Evolutionary conservation across 208 protist genomes (phyloP), one percentile per base, ranked within the genome.

Genomic region (Zelonia costaricensis): DNA sequence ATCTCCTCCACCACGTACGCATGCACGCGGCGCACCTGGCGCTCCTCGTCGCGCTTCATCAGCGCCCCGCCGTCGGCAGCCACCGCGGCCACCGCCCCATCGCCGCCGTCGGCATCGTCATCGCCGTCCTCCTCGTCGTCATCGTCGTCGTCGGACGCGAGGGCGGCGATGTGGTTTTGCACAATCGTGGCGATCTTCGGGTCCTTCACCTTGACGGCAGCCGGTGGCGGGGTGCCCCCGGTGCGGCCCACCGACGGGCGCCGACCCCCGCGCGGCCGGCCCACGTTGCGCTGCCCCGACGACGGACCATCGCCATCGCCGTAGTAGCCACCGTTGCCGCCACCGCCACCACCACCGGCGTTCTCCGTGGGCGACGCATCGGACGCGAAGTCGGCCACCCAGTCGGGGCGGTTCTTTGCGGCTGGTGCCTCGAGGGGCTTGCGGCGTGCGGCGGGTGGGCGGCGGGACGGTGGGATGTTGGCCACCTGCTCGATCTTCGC

Each of bases 1-100:
- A 98, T 98, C 55, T 91, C 87, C 58, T 92, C 86, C 47, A 98
- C 83, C 23, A 98, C 86, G 78, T 93, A 83, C 30, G 86, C 90
- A 74, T 95, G 90, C 47, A 95, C 90, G 56, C 81, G 86, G 25
- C 86, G 86, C 54, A 95, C 86, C 61, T 95, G 89, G 22, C 80
- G 79, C 69, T 81, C 89, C 57, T 93, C 89, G n/a, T 84, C 80
- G 33, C 64, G 57, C 23, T 70, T 79, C 40, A 89, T 66, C 38
- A 65, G 27, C 33, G 42, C 28, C 5, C 33, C 54, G 12, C 9
- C 45, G 27, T 48, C 38, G 8, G n/a, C 40, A 7, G 45, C 36
- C 20, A 48, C 33, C n/a, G 60, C 36, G 2, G 36, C 54, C 43
- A 13, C 28, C 56, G 48, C 46, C 18, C 15, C 40, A 6, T 16